phyloP scores from a whole-genome alignment of 805 yeast species.

The Brettanomyces naardenensis region DNA sequence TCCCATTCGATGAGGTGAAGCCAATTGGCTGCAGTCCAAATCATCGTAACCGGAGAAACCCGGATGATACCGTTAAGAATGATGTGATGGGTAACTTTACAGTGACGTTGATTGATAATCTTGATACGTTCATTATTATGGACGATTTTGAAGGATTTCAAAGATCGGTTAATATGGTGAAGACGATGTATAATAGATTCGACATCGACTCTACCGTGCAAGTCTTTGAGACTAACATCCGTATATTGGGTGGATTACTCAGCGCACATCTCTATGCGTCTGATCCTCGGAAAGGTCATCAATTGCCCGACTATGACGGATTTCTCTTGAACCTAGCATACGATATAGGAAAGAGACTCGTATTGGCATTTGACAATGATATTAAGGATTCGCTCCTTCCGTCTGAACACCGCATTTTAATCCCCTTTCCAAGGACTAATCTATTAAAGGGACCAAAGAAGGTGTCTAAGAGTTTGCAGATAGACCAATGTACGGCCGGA shows the following conservation, averaged over 20 bases:
- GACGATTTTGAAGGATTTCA: slow-evolving; percentile 53
- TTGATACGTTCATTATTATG: slow-evolving; percentile 73
- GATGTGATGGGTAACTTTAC: slow-evolving; percentile 85
- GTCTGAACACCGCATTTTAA: slow-evolving; percentile 7
- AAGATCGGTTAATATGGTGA: slow-evolving; percentile 33
- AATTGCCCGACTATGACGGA: slow-evolving; percentile 51
- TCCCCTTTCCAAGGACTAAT: slow-evolving; percentile 80
- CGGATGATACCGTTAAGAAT: slow-evolving; percentile 51
- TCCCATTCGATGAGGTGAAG: slow-evolving; percentile 73
- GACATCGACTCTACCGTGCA: slow-evolving; percentile 67
- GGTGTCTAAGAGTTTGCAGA: slow-evolving; percentile 35
- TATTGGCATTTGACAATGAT: slow-evolving; percentile 56
- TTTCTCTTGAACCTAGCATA: slow-evolving; percentile 62
- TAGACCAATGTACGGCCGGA: slow-evolving; percentile 82
- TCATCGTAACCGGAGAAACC: slow-evolving; percentile 51
- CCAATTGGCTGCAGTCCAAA: slow-evolving; percentile 68
- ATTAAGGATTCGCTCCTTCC: slow-evolving; percentile 27
- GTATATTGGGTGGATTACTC: slow-evolving; percentile 75
- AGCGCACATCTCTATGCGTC: slow-evolving; percentile 70
- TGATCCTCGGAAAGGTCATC: slow-evolving; percentile 36
- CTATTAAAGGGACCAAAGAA: slow-evolving; percentile 42
- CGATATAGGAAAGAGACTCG: slow-evolving; percentile 64
- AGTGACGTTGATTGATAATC: slow-evolving; percentile 66
- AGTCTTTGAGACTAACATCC: slow-evolving; percentile 79
- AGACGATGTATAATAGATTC: slow-evolving; percentile 34